Conservation (phyloP, 179 eudicot species). For the Amaranthus tricolor region DNA sequence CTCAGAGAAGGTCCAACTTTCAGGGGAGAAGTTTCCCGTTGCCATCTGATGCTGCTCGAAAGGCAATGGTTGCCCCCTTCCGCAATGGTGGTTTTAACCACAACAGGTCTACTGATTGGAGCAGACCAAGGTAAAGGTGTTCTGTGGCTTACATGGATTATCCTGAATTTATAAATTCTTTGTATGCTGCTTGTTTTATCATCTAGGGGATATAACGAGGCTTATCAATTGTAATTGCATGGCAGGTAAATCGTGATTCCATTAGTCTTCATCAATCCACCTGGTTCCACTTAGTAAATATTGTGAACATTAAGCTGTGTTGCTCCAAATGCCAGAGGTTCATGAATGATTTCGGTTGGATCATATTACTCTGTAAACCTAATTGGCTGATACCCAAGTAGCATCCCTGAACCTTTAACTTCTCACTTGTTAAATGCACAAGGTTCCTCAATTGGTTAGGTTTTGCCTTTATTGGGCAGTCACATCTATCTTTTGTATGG, state of each 20-base stretch:
- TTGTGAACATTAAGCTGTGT: conserved; percentile 20
- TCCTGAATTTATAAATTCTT: not conserved
- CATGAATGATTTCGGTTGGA: conserved; percentile 17
- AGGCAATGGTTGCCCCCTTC: conserved; percentile 56
- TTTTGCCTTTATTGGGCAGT: conserved; percentile 12
- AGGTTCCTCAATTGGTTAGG: conserved; percentile 14
- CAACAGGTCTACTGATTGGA: conserved; percentile 49
- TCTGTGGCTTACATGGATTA: not conserved
- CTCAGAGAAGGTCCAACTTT: conserved; percentile 71
- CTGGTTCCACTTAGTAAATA: conserved; percentile 31
- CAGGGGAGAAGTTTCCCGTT: conserved; percentile 64
- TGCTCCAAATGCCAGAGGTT: conserved; percentile 17
- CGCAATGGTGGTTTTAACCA: conserved; percentile 46
- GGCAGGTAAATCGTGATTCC: conserved; percentile 70
- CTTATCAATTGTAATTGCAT: conserved; percentile 14
- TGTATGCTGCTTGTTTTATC: not conserved
- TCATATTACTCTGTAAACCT: not conserved
- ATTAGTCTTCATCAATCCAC: conserved; percentile 34
- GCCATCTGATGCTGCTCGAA: conserved; percentile 68
- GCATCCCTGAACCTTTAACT: not conserved
- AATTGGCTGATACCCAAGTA: conserved; percentile 21
- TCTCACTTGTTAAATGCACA: conserved; percentile 5
- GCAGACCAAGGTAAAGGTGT: conserved; percentile 53
- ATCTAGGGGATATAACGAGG: not conserved
- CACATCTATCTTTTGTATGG: not conserved